Evolutionary conservation across 768 basidiomycete species (phyloP).

Genomic region (Coprinellus micaceus): DNA sequence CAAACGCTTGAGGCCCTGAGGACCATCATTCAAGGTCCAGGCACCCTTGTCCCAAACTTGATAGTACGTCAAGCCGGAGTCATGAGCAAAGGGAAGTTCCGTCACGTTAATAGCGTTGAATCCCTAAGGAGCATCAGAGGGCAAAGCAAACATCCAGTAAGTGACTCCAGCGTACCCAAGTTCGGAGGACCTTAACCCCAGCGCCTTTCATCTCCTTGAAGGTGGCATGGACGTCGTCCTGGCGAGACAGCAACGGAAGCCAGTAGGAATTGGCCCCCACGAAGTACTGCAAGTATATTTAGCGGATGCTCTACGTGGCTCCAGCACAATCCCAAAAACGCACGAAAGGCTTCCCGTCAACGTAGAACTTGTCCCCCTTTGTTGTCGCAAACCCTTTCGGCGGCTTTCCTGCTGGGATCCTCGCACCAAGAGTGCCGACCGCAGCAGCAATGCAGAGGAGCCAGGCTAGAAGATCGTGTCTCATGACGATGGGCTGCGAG

Average conservation of each 20-base stretch:
- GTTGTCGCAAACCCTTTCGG: constrained; percentile 45
- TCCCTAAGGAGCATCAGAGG: constrained; percentile 23
- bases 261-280: constrained; percentile 57
- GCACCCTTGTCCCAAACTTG: constrained; percentile 50
- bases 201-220: constrained; percentile 45
- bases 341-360: constrained; percentile 53
- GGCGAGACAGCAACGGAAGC: constrained; percentile 48
- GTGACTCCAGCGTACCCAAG: constrained; percentile 37
- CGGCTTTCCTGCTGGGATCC: constrained; percentile 1
- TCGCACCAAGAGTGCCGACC: neutral
- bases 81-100: constrained; percentile 39
- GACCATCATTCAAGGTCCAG: constrained; percentile 48
- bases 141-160: neutral
- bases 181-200: constrained; percentile 51
- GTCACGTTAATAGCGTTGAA: constrained; percentile 44
- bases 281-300: constrained; percentile 30
- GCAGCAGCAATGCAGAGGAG: constrained; percentile 1
- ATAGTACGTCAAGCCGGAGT: constrained; percentile 47
- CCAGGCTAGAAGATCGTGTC: constrained; percentile 2
- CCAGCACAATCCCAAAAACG: constrained; percentile 15
- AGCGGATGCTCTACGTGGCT: constrained; percentile 27
- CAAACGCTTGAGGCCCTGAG: constrained; percentile 51
- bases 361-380: constrained; percentile 34
- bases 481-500: neutral
- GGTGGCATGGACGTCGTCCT: constrained; percentile 46